A percentile compares a stretch with the other conserved stretches of the same genome.
Conservation (phyloP, 768 basidiomycete species). For the Macrolepiota dolichaula region DNA sequence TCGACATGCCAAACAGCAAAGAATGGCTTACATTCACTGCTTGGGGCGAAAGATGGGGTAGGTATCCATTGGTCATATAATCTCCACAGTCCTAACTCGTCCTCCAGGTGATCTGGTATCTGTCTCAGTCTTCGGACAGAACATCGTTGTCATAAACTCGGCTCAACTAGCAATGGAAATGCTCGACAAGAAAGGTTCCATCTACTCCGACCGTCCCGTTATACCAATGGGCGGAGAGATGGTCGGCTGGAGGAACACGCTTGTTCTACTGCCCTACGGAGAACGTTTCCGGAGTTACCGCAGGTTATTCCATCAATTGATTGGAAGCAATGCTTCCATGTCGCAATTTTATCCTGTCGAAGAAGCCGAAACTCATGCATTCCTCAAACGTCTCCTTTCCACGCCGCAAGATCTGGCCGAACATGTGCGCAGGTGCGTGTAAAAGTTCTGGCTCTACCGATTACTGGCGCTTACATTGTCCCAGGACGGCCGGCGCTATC, state of each 20-base stretch:
- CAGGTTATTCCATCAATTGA: conserved; percentile 36
- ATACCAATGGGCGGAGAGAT: conserved; percentile 40
- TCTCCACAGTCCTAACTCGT: neutral
- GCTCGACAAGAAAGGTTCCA: conserved; percentile 47
- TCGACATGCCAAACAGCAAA: conserved; percentile 44
- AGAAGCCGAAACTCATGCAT: conserved; percentile 35
- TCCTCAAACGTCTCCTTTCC: conserved; percentile 34
- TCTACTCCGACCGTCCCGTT: conserved; percentile 54
- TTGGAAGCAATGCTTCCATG: conserved; percentile 36
- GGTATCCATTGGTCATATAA: conserved; percentile 4
- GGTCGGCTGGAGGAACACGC: conserved; percentile 35
- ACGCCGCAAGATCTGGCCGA: conserved; percentile 29
- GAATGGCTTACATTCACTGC: conserved; percentile 43
- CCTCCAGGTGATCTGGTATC: conserved; percentile 39
- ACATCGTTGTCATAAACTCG: conserved; percentile 43
- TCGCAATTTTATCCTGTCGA: conserved; percentile 34
- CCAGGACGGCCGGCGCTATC: conserved; percentile 39
- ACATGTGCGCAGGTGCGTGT: conserved; percentile 34
- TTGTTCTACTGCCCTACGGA: conserved; percentile 34
- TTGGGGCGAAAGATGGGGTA: conserved; percentile 38
- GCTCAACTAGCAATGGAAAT: conserved; percentile 38
- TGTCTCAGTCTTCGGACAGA: conserved; percentile 42
- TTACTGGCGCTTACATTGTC: neutral
- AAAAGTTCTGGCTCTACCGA: neutral
- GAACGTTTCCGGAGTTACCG: conserved; percentile 38